Conservation (phyloP, 2,329 filamentous ascomycete species). For the Fusarium robinianum region DNA sequence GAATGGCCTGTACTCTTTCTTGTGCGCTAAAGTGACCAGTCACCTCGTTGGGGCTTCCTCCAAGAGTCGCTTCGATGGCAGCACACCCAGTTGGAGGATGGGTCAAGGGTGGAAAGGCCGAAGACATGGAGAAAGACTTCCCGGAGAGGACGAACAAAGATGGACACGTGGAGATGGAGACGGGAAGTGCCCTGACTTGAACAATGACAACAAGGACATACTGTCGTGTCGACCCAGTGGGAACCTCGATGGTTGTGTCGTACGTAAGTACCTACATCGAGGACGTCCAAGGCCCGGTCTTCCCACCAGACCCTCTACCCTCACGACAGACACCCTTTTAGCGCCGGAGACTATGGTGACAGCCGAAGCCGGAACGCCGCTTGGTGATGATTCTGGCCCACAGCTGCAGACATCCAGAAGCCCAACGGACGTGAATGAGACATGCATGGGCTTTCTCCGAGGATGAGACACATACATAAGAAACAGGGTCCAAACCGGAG, state of each 20-base stretch:
- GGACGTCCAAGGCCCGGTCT: too few relatives aligned
- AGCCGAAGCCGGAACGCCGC: slow-evolving; percentile 22
- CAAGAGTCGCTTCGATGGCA: slow-evolving; percentile 10
- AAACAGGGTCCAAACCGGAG: too few relatives aligned
- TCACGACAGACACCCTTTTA: slow-evolving; percentile 28
- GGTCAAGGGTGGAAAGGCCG: slow-evolving; percentile 2
- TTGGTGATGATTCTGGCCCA: slow-evolving; percentile 5
- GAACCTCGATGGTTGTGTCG: slow-evolving; percentile 5
- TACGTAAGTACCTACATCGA: not conserved
- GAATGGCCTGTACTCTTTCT: slow-evolving; percentile 17
- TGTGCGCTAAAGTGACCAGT: slow-evolving; percentile 32
- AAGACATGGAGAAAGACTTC: slow-evolving; percentile 5
- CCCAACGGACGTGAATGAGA: slow-evolving; percentile 9
- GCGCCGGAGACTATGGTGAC: slow-evolving; percentile 22
- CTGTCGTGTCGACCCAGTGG: slow-evolving; percentile 17
- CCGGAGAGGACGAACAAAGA: slow-evolving; percentile 19
- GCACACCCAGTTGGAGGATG: too few relatives aligned
- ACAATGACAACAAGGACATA: too few relatives aligned
- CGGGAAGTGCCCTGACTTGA: slow-evolving; percentile 23
- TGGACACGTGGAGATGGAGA: slow-evolving; percentile 23
- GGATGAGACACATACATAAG: slow-evolving; percentile 1
- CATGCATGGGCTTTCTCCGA: slow-evolving; percentile 9
- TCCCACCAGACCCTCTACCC: too few relatives aligned
- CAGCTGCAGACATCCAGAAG: slow-evolving; percentile 1
- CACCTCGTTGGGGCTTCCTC: slow-evolving; percentile 21